Evolutionary conservation across 2,329 filamentous ascomycete species (phyloP).

Genomic region (Lojkania enalia): DNA sequence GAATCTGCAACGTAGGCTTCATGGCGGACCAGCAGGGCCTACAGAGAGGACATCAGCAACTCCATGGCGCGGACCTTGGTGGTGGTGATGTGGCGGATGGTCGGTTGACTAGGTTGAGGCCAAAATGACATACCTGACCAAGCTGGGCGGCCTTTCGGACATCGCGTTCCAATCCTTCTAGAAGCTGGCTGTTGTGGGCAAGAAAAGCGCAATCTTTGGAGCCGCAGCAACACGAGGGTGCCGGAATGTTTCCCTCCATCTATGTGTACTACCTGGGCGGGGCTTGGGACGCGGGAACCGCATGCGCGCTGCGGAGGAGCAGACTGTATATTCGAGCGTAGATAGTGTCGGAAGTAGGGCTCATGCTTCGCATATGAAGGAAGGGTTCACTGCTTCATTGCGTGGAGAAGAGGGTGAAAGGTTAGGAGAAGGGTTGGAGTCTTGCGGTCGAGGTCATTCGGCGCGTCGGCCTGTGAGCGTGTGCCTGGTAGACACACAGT

Average conservation of each 20-base stretch:
- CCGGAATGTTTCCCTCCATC: slow-evolving; percentile 8
- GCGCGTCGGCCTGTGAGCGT: too few species aligned
- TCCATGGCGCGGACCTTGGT: too few species aligned
- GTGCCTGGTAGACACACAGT: too few species aligned
- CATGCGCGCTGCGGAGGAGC: background rate
- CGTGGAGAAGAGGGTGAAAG: background rate
- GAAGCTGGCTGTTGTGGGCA: slow-evolving; percentile 74
- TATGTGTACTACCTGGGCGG: slow-evolving; percentile 19
- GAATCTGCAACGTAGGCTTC: slow-evolving; percentile 93
- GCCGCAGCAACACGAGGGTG: slow-evolving; percentile 78
- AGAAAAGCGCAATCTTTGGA: slow-evolving; percentile 77
- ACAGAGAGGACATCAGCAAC: slow-evolving; percentile 69
- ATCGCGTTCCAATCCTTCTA: slow-evolving; percentile 84
- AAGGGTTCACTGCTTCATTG: background rate
- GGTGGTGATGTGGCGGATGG: too few species aligned
- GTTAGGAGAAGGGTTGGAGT: too few species aligned
- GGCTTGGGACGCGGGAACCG: slow-evolving; percentile 14
- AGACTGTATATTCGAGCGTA: background rate
- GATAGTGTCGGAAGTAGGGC: background rate
- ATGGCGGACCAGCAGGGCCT: slow-evolving; percentile 90
- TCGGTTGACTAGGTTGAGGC: too few species aligned
- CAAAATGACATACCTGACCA: slow-evolving; percentile 75
- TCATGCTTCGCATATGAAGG: background rate
- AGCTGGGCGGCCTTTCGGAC: slow-evolving; percentile 83
- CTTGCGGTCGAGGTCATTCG: too few species aligned